phyloP scores from a whole-genome alignment of 345 rosid genomes.

The Acer campestre region DNA sequence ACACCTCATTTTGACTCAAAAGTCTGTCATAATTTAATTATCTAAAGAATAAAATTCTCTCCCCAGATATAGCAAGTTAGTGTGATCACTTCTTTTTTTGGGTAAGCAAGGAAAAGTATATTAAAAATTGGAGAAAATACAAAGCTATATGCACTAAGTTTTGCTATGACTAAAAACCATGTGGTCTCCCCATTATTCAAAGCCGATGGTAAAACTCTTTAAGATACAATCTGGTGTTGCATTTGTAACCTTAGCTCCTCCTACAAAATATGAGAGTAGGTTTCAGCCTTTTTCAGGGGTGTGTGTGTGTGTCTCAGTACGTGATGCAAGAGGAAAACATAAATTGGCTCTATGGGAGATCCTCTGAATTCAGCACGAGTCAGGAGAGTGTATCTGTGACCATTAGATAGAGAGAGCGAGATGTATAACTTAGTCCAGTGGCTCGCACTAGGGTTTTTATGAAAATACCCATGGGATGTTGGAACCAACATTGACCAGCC shows the following conservation, averaged over 20 bases:
- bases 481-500: background rate
- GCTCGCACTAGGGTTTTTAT: no score
- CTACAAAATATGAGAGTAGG: no score
- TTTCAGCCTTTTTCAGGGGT: background rate
- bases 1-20: background rate
- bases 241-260: no score
- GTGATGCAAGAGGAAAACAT: background rate
- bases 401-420: no score
- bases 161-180: background rate
- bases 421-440: no score
- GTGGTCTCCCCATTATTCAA: background rate
- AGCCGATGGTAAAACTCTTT: background rate
- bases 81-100: background rate
- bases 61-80: background rate
- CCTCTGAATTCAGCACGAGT: no score
- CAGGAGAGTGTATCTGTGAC: no score
- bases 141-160: background rate
- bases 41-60: background rate
- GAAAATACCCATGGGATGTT: no score
- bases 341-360: no score
- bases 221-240: background rate
- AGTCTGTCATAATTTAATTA: background rate
- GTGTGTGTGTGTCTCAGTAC: background rate
- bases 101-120: background rate
- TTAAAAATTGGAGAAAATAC: background rate